Evolutionary conservation across 306 rosid genomes (phyloP).

Genomic region (Malus fusca): DNA sequence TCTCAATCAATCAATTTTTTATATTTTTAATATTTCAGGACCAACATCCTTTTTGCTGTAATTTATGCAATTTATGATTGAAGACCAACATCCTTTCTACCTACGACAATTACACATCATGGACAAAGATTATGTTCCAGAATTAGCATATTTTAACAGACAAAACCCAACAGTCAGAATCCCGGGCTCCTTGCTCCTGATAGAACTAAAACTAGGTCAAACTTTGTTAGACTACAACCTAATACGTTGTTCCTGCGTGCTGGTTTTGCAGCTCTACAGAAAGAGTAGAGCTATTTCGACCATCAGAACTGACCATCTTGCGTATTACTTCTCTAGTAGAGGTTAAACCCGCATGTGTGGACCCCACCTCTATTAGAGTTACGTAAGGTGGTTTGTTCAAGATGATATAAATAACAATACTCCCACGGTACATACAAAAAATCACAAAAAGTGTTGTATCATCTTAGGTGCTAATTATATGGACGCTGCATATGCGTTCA

Average conservation of each 20-base stretch:
- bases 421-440: neutral
- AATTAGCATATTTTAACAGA: neutral
- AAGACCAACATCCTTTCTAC: neutral
- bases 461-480: conserved; percentile 8
- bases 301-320: neutral
- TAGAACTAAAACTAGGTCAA: neutral
- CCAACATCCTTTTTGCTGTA: neutral
- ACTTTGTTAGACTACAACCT: neutral
- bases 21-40: neutral
- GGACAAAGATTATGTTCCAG: neutral
- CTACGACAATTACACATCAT: neutral
- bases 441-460: neutral
- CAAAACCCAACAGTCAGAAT: neutral
- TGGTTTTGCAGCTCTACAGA: neutral
- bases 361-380: neutral
- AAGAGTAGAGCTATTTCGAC: neutral
- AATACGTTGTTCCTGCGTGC: neutral
- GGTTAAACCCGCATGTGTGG: neutral
- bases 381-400: neutral
- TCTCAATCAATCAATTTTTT: neutral
- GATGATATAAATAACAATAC: neutral
- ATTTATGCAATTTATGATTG: neutral
- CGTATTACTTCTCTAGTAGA: neutral
- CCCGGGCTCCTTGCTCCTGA: neutral
- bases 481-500: conserved; percentile 18